Base-by-base conservation (phyloP, 106 monocot genomes). In the Xerophyta viscosa region DNA sequence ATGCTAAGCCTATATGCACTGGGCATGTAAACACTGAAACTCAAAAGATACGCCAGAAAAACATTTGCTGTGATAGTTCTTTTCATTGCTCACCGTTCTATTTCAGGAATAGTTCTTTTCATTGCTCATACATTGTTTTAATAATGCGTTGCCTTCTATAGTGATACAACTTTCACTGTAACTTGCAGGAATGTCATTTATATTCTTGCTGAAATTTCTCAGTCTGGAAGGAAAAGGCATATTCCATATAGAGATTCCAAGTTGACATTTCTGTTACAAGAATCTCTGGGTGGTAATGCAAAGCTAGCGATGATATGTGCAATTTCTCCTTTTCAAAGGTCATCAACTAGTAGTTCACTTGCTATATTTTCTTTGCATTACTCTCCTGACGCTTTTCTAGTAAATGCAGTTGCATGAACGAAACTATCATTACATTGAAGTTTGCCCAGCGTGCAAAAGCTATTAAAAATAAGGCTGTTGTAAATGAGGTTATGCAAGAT, bases 261-360 rank as follows among this genome's bases (percentile, higher is more conserved):
- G 73, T 66, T 99, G 50, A 99, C 98, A 43, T 99, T 99, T 67
- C 67, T 99, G 47, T 60, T 99, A 41, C 98, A 99, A 63, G 98
- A 99, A 64, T 99, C 98, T 70, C 98, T 99, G 51, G 98, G 98
- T 61, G 98, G 98, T 41, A 99, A 99, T 77, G 90, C 90, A 7
- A 99, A 90, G 66, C 62, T 99, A 20, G 89, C 86, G 41, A 99
- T 99, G 90, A 80, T 99, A 41, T 99, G 98, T 72, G 82, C 86
- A 28, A 62, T 99, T 58, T 99, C 98, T 58, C 98, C 86, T 37
- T 90, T 82, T 24, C 68, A 74, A 26, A 77, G 90, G 91, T 86
- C 37, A 44, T n/a, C 8, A 15, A 20, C 20, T 17, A 46, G 1
- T 46, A 18, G 43, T 7, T 8, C 13, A 20, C 20, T 54, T 12